Base-by-base conservation (phyloP, 1,284 basidiomycete species). In the Gymnopus androsaceus region DNA sequence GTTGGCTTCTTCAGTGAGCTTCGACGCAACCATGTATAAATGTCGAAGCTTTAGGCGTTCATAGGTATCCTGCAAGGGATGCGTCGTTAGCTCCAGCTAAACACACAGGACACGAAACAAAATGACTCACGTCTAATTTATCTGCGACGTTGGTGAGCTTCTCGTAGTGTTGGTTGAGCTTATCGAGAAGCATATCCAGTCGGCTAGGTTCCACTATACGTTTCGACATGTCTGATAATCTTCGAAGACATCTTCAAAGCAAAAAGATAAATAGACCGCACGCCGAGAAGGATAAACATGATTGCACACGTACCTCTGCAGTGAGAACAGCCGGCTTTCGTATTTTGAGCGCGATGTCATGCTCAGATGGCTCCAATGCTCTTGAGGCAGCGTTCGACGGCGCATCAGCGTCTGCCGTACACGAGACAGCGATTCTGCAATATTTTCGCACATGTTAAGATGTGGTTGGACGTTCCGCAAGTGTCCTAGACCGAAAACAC, bases 1-100 rank as follows among this genome's bases (percentile, higher is more conserved):
- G 19, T 63, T 58, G 3, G 42, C 55, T 30, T 56, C 51, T n/a
- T 49, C 54, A 17, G 34, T 50, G 8, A 59, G 50, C 6, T 54
- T 50, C 5, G 51, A 17, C 5, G 59, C 54, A 3, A 56, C 11
- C 25, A 28, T 49, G 49, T 54, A 45, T 15, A 58, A 37, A 30
- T 61, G 52, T 27, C 59, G 59, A 28, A 55, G 38, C 31, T 41
- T 50, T n/a, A 63, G 56, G 4, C 61, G 57, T 45, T 63, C 59
- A 33, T 61, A 61, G 17, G 58, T 63, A 17, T 54, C 58, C 61
- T 63, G 25, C 2, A 42, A 3, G 11, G 15, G 19, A 17, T 4
- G 15, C 15, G 21, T 27, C 8, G 14, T 23, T 17, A 8, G 48
- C 8, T 8, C 14, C 19, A 30, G 28, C 12, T 12, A 33, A 21